Evolutionary conservation across 108 stramenopile genomes (phyloP), one percentile per base, ranked within the genome.

Genomic region (Parietichytrium sp.): DNA sequence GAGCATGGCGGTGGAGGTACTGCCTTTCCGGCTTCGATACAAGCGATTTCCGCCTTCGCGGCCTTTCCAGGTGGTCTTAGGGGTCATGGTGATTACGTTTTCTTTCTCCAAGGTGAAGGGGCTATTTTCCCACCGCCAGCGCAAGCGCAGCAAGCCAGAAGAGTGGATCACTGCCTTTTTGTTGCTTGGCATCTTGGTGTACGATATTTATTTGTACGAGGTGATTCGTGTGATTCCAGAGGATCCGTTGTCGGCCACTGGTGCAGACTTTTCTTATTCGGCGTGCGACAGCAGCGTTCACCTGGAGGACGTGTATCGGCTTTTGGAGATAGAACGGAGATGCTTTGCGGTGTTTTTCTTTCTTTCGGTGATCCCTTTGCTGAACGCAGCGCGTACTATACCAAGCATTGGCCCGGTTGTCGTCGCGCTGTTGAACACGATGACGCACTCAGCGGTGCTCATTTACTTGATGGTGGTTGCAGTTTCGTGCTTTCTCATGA

Each of bases 361-460:
- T n/a, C 61, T 72, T 6, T 45, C 38, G 10, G 61, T 72, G 8
- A 8, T 72, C n/a, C 61, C 61, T 10, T 42, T 72, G 33, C 61
- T 72, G 1, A 72, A 72, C 23, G 61, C 61, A n/a, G 45, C 61
- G 33, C 61, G 45, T 33, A 72, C 61, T n/a, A 72, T 72, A 10
- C 61, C 61, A 6, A 45, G 38, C n/a, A 72, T 72, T 33, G 61
- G 61, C 23, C 61, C 61, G 10, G 61, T 72, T n/a, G 61, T 72
- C 61, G 61, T 72, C 23, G 61, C 61, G 38, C 61, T 72, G 6
- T 25, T 72, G 61, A 72, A 42, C 61, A 72, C 61, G 38, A 72
- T 72, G 61, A 72, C 61, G 42, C 20, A 72, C 33, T 45, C 61
- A 6, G 61, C 61, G 6, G 61, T 72, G 29, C 42, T 72, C 38